Conservation (phyloP, 345 rosid genomes). For the Hibiscus tridactylites region DNA sequence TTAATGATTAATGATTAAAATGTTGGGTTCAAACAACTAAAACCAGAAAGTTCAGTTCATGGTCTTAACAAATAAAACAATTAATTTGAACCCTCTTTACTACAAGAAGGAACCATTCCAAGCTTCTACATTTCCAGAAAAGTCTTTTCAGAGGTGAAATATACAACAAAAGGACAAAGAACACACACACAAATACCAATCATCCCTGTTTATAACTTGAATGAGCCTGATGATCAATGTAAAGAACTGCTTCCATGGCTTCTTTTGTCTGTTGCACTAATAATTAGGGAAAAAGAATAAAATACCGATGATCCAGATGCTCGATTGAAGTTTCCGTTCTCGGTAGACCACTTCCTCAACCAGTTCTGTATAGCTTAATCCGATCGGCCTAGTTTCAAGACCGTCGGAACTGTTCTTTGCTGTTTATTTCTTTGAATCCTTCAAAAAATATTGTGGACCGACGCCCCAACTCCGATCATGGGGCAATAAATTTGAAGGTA, state of each 20-base stretch:
- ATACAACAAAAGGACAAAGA: not conserved
- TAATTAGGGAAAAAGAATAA: not conserved
- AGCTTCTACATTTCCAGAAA: not conserved
- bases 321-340: not conserved
- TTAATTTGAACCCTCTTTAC: not conserved
- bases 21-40: not conserved
- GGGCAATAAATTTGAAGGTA: not conserved
- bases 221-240: not conserved
- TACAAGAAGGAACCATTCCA: not conserved
- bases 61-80: not conserved
- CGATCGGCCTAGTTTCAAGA: not conserved
- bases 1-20: no score
- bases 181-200: not conserved
- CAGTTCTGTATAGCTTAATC: not conserved
- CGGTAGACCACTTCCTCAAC: not conserved
- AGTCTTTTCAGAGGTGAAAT: not conserved
- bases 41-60: not conserved
- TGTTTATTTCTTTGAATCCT: slow-evolving; percentile 1
- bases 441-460: not conserved
- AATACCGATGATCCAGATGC: not conserved
- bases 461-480: not conserved
- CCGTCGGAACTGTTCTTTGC: not conserved
- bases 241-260: not conserved
- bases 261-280: not conserved
- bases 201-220: not conserved